Evolutionary conservation across 2,329 filamentous ascomycete genomes (phyloP).

Genomic region (Diaporthe australafricana): DNA sequence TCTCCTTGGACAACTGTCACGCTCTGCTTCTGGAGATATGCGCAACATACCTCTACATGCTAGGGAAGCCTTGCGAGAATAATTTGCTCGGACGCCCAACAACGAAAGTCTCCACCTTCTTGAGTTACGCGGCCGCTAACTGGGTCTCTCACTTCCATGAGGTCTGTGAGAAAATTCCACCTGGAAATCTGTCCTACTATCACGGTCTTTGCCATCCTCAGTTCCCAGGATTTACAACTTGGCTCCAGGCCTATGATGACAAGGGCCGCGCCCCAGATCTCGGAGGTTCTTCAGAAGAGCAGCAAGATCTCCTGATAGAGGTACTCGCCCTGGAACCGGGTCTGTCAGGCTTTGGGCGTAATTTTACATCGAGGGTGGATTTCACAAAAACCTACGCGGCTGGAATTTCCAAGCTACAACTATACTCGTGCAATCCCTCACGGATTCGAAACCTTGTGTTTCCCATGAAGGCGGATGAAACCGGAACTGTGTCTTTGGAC

Average conservation of each 20-base stretch:
- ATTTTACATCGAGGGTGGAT: background rate
- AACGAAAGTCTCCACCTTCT: background rate
- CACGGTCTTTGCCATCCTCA: conserved; percentile 25
- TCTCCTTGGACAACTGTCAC: conserved; percentile 4
- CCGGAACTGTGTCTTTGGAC: conserved; percentile 9
- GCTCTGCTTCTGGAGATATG: conserved; percentile 19
- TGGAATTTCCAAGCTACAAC: background rate
- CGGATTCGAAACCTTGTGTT: conserved; percentile 15
- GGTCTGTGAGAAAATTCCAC: background rate
- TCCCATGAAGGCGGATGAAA: conserved; percentile 19
- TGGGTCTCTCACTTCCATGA: conserved; percentile 18
- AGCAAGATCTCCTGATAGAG: conserved; percentile 6
- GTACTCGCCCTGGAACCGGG: background rate
- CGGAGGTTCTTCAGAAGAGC: no score
- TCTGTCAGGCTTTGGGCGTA: background rate
- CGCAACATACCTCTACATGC: conserved; percentile 19
- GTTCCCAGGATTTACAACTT: conserved; percentile 18
- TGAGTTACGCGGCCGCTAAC: background rate
- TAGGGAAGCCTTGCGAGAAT: background rate
- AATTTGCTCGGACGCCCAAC: background rate
- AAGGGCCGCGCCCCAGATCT: background rate
- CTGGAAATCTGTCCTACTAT: conserved; percentile 5
- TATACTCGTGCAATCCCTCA: background rate
- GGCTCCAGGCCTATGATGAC: conserved; percentile 1
- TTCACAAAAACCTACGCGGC: background rate